Evolutionary conservation across 495 filamentous ascomycete genomes (phyloP).

Genomic region (Penicillium fimorum): DNA sequence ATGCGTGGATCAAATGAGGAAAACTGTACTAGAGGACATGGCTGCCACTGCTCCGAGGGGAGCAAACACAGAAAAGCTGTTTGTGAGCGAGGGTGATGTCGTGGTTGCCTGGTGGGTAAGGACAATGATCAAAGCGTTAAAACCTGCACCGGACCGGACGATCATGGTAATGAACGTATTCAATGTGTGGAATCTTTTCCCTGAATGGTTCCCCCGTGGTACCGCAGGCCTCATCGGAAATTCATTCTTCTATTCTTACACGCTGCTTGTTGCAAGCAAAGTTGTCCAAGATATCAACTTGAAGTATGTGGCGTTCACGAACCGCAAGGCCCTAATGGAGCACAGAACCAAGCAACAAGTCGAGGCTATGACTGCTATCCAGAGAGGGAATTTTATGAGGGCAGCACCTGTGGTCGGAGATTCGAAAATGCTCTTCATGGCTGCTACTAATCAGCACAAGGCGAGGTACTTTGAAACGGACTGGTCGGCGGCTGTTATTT

Average conservation of each 20-base stretch:
- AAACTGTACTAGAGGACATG: background rate
- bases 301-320: conserved; percentile 29
- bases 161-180: conserved; percentile 28
- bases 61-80: conserved; percentile 8
- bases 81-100: conserved; percentile 33
- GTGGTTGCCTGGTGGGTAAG: conserved; percentile 28
- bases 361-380: conserved; percentile 7
- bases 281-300: conserved; percentile 30
- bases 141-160: conserved; percentile 11
- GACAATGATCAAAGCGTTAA: conserved; percentile 19
- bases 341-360: conserved; percentile 16
- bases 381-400: background rate
- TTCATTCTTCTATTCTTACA: conserved; percentile 27
- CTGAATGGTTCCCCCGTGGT: conserved; percentile 16
- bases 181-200: conserved; percentile 17
- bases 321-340: conserved; percentile 33
- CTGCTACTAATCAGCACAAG: conserved; percentile 14
- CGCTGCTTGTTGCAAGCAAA: conserved; percentile 26
- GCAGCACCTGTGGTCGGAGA: conserved; percentile 1
- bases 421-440: conserved; percentile 6
- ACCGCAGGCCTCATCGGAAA: conserved; percentile 33
- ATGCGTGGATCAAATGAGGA: conserved; percentile 16
- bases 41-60: background rate
- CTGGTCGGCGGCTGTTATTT: conserved; percentile 16
- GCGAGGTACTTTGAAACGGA: conserved; percentile 16